Evolutionary conservation across 176 grass and related monocot genomes (phyloP), one percentile per base, ranked within the genome.

Genomic region (Raddia guianensis): DNA sequence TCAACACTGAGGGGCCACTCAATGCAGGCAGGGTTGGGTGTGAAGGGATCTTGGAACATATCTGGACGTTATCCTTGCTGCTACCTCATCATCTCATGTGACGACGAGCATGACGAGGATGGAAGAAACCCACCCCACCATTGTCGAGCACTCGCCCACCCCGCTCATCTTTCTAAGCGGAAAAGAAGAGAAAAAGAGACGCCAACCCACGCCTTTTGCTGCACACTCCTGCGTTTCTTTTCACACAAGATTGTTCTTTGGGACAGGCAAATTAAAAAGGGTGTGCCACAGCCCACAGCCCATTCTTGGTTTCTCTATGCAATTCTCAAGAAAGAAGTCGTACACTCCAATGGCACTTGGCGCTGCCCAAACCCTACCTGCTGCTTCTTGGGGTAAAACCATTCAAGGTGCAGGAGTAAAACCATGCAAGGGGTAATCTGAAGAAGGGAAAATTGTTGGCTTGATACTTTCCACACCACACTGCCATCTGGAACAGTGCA

Each of bases 261-360:
- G 27, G 16, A 9, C 35, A 40, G 18, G 42, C 48, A 27, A 40
- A 3, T 40, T 3, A 14, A 77, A 58, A 56, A 40, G 13, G 11
- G 35, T 19, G 9, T 8, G 18, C 7, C 20, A 27, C 16, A 27
- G 27, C 27, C 27, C 27, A 27, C 27, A 48, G 54, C 7, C 66
- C 3, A 47, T 56, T 66, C 20, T 14, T 15, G 20, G 33, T 60
- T 75, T 65, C 70, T 20, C 6, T 72, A 14, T 63, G 9, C 66
- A 20, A 19, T 2, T 46, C 15, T 45, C 74, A 53, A 78, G 66
- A 78, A 85, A 85, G 35, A 56, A 79, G 83, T 64, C 65, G 13
- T 50, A 11, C 32, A 51, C 12, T 49, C 67, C 44, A 27, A 12
- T 70, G 44, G 14, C 55, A 60, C 20, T 61, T 76, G 42, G 3